phyloP scores from a whole-genome alignment of 441 rosid species.

The Erodium chrysanthum region DNA sequence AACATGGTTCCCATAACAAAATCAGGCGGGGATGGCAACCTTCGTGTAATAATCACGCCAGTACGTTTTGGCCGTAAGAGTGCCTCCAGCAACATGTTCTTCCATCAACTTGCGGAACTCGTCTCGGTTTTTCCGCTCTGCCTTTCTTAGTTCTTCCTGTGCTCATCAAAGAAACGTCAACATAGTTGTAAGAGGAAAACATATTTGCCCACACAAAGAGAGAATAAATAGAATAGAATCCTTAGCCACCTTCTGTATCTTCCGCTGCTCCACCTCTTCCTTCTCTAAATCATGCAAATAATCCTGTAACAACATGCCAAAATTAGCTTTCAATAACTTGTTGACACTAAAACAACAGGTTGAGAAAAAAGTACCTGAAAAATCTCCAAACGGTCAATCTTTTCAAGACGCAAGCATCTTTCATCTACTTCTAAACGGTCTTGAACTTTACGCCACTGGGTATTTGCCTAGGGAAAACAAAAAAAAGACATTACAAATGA shows the following conservation, averaged over 20 bases:
- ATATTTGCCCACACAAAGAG: neutral
- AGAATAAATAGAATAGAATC: constrained; percentile 14
- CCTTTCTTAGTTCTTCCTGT: constrained; percentile 59
- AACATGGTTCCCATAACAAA: constrained; percentile 7
- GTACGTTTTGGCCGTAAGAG: constrained; percentile 44
- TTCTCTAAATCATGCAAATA: constrained; percentile 49
- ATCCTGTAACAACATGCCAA: constrained; percentile 33
- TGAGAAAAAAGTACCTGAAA: constrained; percentile 43
- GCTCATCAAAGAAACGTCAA: constrained; percentile 20
- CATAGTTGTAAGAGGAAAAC: constrained; percentile 1
- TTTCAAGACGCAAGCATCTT: constrained; percentile 61
- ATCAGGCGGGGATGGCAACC: constrained; percentile 27
- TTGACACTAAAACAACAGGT: neutral
- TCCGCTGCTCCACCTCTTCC: constrained; percentile 65
- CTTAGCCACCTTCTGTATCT: constrained; percentile 42
- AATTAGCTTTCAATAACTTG: constrained; percentile 21
- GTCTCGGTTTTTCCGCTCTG: constrained; percentile 65
- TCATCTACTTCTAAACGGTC: constrained; percentile 60
- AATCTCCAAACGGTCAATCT: constrained; percentile 54
- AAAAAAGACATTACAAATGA: constrained; percentile 17
- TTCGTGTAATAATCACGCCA: constrained; percentile 60
- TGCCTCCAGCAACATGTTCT: constrained; percentile 46
- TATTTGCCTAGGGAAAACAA: constrained; percentile 36
- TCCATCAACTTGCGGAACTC: constrained; percentile 63
- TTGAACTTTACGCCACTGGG: constrained; percentile 77